Evolutionary conservation across 2,329 filamentous ascomycete genomes (phyloP).

Genomic region (Tetracladium maxilliforme): DNA sequence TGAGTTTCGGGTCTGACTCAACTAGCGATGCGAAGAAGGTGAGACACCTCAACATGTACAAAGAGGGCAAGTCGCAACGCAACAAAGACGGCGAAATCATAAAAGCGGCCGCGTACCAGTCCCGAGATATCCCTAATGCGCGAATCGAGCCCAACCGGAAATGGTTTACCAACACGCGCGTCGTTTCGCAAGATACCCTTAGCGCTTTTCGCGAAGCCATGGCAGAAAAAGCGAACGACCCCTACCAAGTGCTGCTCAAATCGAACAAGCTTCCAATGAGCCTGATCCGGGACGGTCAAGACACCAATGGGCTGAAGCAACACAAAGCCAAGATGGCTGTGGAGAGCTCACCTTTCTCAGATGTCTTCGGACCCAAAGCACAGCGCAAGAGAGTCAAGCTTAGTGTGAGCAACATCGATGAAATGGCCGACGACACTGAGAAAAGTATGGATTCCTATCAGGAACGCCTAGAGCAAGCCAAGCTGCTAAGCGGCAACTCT

Average conservation of each 20-base stretch:
- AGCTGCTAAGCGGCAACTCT: slow-evolving; percentile 57
- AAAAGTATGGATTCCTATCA: slow-evolving; percentile 72
- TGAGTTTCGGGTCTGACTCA: slow-evolving; percentile 3
- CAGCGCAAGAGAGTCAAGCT: slow-evolving; percentile 89
- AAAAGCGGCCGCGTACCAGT: slow-evolving; percentile 74
- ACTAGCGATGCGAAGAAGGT: slow-evolving; percentile 63
- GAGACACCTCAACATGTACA: slow-evolving; percentile 79
- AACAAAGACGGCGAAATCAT: slow-evolving; percentile 76
- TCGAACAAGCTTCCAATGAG: slow-evolving; percentile 96
- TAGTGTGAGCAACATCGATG: slow-evolving; percentile 64
- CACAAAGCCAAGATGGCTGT: slow-evolving; percentile 91
- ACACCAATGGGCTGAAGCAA: slow-evolving; percentile 75
- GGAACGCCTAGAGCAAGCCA: slow-evolving; percentile 66
- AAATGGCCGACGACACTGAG: slow-evolving; percentile 66
- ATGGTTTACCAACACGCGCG: slow-evolving; percentile 92
- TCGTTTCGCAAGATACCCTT: slow-evolving; percentile 79
- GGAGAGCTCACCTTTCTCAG: slow-evolving; percentile 70
- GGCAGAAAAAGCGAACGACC: slow-evolving; percentile 77
- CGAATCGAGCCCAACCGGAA: slow-evolving; percentile 91
- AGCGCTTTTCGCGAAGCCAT: slow-evolving; percentile 82
- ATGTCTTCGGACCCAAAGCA: slow-evolving; percentile 86
- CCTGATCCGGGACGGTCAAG: slow-evolving; percentile 67
- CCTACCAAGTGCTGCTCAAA: slow-evolving; percentile 89
- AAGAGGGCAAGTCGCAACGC: slow-evolving; percentile 68
- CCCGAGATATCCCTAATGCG: slow-evolving; percentile 64